Evolutionary conservation across 768 basidiomycete species (phyloP).

Genomic region (Lactarius sp.): DNA sequence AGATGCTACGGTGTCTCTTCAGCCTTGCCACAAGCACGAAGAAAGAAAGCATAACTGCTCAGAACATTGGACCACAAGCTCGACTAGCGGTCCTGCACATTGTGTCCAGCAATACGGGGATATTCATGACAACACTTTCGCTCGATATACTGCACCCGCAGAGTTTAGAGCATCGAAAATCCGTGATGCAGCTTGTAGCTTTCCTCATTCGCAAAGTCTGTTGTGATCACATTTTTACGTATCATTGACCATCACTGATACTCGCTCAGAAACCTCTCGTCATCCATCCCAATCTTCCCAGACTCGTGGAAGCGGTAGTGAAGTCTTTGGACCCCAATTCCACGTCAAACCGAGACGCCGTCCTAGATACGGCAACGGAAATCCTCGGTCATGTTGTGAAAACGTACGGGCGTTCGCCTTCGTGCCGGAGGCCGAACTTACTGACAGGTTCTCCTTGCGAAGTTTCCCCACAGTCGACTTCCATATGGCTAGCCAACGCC

Average conservation of each 20-base stretch:
- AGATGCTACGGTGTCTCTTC: slow-evolving; percentile 81
- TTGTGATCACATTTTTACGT: background rate
- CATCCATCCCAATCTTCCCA: slow-evolving; percentile 76
- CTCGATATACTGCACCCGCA: slow-evolving; percentile 82
- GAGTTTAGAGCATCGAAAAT: slow-evolving; percentile 71
- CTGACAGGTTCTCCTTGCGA: background rate
- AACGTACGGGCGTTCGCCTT: slow-evolving; percentile 53
- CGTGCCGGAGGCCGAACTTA: background rate
- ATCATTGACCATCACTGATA: background rate
- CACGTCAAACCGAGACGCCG: slow-evolving; percentile 70
- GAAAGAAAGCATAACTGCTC: slow-evolving; percentile 63
- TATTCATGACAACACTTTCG: slow-evolving; percentile 93
- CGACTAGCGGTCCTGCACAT: slow-evolving; percentile 81
- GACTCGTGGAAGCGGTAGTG: slow-evolving; percentile 90
- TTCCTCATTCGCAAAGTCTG: slow-evolving; percentile 86
- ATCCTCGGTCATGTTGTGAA: slow-evolving; percentile 93
- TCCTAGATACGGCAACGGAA: slow-evolving; percentile 87
- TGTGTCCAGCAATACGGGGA: slow-evolving; percentile 71
- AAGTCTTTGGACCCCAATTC: slow-evolving; percentile 93
- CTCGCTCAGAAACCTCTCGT: slow-evolving; percentile 70
- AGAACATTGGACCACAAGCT: slow-evolving; percentile 73
- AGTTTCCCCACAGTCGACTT: slow-evolving; percentile 96
- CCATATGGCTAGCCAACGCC: slow-evolving; percentile 77
- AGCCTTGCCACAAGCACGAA: slow-evolving; percentile 65
- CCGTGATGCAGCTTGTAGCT: slow-evolving; percentile 89